Base-by-base conservation (phyloP, 1,284 basidiomycete genomes). In the Trichosporon sp. region DNA sequence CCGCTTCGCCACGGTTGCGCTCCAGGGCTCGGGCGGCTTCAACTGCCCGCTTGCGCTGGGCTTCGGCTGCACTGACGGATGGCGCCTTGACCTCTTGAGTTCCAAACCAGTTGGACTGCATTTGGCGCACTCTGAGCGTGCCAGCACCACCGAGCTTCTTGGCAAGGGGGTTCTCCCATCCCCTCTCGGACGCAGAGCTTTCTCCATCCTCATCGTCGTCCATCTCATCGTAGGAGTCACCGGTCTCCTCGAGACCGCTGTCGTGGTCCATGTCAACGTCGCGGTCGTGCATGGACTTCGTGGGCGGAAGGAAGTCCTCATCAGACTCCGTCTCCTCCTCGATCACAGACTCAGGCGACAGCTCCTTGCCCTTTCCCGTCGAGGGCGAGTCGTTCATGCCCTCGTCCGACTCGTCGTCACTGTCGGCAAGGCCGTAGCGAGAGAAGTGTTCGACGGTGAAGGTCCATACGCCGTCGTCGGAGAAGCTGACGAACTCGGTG, bases 371-470 rank as follows among this genome's bases (percentile, higher is more conserved):
- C 56, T 66, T 65, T 23, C 69, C 66, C 23, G 70, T 73, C 7
- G 69, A 70, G 7, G 69, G 65, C 1, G 69, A 64, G 12, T 29
- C 34, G 25, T 34, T 47, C 21, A 38, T 51, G 42, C 68, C 66
- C 35, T 72, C 67, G 15, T 77, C 75, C 9, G 80, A 78, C 12
- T 80, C 80, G 23, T 83, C 81, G 56, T 79, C 76, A 12, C 78
- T 75, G 31, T 76, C 78, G 42, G 70, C 72, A 21, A 85, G 74
- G 34, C 85, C 85, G 68, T 85, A 84, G 72, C 84, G 71, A 60
- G 78, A 84, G 75, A 98, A 98, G 85, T 96, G 93, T 79, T 95
- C 91, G 70, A 98, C 96, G 32, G 87, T 88, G 85, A 99, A 99
- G 44, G 89, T 91, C 96, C 97, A 98, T 79, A 88, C 90, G 62